These are phyloP conservation scores for Kandelia obovata DNA, from an alignment of 345 rosid genomes.

Conservation along the genomic window DNA sequence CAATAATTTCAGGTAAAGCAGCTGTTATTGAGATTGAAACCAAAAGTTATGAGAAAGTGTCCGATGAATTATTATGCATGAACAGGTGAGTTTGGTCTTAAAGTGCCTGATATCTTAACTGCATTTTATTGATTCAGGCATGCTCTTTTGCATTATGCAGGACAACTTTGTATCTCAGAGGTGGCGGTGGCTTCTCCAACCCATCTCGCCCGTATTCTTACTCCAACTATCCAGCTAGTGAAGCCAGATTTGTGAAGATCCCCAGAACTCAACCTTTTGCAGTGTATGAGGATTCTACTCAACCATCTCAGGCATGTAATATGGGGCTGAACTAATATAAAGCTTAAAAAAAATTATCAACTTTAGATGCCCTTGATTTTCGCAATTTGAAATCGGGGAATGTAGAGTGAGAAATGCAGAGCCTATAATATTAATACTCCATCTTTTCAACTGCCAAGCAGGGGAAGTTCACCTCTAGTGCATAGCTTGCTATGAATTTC, in stretches of 20 bases:
- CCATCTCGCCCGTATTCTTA: constrained; percentile 66
- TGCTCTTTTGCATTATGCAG: constrained; percentile 36
- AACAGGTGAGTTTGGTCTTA: constrained; percentile 49
- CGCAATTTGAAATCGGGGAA: neutral
- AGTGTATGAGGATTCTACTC: constrained; percentile 63
- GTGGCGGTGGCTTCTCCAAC: constrained; percentile 93
- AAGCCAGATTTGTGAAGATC: constrained; percentile 54
- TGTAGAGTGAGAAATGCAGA: neutral
- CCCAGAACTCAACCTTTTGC: constrained; percentile 61
- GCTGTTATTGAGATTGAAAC: constrained; percentile 78
- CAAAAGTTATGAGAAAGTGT: constrained; percentile 61
- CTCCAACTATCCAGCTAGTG: constrained; percentile 59
- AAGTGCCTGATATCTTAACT: constrained; percentile 11
- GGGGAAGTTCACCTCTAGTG: too few relatives aligned
- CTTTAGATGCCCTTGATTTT: too few relatives aligned
- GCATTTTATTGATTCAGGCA: constrained; percentile 9
- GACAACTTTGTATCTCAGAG: constrained; percentile 56
- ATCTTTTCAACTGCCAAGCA: neutral
- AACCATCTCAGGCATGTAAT: constrained; percentile 75
- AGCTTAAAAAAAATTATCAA: too few relatives aligned
- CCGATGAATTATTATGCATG: constrained; percentile 72
- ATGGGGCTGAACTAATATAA: neutral
- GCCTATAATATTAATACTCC: neutral
- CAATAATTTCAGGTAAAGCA: constrained; percentile 65
- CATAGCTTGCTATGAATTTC: too few relatives aligned